These are phyloP conservation scores for Ogataea methanolica DNA, from an alignment of 805 yeast species.

Conservation along the genomic window DNA sequence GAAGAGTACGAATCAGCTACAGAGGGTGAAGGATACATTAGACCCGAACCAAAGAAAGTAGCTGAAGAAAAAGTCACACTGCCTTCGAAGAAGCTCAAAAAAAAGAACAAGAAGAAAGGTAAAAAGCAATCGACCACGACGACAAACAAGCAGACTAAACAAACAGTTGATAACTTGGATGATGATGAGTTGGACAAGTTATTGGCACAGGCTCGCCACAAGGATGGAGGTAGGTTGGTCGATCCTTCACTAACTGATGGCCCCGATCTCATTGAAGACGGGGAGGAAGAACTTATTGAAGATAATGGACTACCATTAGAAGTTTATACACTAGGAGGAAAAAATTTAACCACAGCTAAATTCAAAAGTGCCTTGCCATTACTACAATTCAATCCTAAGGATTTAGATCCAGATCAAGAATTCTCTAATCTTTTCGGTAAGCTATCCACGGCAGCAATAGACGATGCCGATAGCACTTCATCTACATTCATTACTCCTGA, in stretches of 20 bases:
- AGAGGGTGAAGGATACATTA: neutral
- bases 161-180: constrained; percentile 28
- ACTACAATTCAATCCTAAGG: constrained; percentile 42
- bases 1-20: neutral
- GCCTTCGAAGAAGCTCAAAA: constrained; percentile 7
- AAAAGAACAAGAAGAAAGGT: constrained; percentile 9
- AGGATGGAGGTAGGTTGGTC: constrained; percentile 19
- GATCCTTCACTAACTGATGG: neutral
- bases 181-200: constrained; percentile 59
- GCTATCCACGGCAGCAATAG: constrained; percentile 59
- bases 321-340: constrained; percentile 25
- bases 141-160: neutral
- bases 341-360: constrained; percentile 42
- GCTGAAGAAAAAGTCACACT: neutral
- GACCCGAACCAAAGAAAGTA: too few relatives aligned
- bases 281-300: constrained; percentile 31
- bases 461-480: constrained; percentile 73
- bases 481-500: constrained; percentile 68
- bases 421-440: constrained; percentile 68
- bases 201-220: constrained; percentile 35
- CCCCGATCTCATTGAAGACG: constrained; percentile 19
- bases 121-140: constrained; percentile 17
- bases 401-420: constrained; percentile 75
- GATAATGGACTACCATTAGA: constrained; percentile 12
- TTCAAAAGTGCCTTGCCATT: constrained; percentile 36